phyloP scores from a whole-genome alignment of 148 eudicot genomes.

The Rhododendron kiyosumense region DNA sequence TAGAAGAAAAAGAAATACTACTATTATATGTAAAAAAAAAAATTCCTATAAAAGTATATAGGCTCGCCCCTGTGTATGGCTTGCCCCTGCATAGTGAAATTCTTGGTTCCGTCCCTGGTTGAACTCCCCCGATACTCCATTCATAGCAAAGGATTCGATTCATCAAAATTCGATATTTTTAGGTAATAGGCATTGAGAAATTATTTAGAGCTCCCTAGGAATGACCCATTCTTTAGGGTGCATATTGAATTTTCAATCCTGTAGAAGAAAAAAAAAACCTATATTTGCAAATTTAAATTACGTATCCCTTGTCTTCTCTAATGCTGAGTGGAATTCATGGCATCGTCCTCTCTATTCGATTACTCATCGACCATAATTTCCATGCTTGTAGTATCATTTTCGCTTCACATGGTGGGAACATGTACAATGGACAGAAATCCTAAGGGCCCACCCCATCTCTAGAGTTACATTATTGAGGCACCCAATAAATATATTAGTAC shows the following conservation, averaged over 20 bases:
- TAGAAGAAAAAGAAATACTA: too few species aligned
- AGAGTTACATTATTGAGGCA: neutral
- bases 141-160: too few species aligned
- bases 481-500: neutral
- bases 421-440: neutral
- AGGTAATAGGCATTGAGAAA: too few species aligned
- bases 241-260: neutral
- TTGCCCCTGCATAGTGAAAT: too few species aligned
- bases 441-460: neutral
- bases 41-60: too few species aligned
- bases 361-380: neutral
- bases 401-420: neutral
- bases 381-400: neutral
- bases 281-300: neutral
- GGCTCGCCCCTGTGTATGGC: too few species aligned
- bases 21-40: too few species aligned
- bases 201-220: too few species aligned
- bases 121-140: neutral
- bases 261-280: neutral
- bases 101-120: too few species aligned
- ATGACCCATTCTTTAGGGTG: neutral
- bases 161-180: too few species aligned
- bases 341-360: neutral
- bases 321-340: neutral
- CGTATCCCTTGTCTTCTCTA: neutral